Evolutionary conservation across 768 basidiomycete species (phyloP).

Genomic region (Coprinopsis strossmayeri): DNA sequence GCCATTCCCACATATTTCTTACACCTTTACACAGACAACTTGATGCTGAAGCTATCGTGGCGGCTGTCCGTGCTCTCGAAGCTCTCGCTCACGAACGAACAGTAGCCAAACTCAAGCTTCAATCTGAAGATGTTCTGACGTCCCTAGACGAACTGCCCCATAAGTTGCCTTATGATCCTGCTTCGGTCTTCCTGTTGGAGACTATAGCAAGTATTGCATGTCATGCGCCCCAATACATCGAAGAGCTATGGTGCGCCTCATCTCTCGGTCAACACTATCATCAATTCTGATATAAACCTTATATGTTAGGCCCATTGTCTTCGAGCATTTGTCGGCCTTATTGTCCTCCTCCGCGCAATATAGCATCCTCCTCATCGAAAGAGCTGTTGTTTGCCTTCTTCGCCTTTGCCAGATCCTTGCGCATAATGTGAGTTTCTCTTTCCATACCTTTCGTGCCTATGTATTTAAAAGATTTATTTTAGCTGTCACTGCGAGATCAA

Average conservation of each 20-base stretch:
- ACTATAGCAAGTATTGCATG: conserved; percentile 88
- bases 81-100: conserved; percentile 88
- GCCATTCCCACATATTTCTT: conserved; percentile 2
- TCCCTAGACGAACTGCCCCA: conserved; percentile 36
- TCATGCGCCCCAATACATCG: conserved; percentile 70
- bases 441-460: not conserved
- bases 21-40: conserved; percentile 50
- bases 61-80: conserved; percentile 81
- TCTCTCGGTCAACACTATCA: not conserved
- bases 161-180: conserved; percentile 87
- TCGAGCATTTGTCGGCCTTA: conserved; percentile 85
- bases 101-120: conserved; percentile 67
- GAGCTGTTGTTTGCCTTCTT: conserved; percentile 86
- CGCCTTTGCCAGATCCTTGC: conserved; percentile 81
- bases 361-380: conserved; percentile 86
- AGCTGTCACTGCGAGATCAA: conserved; percentile 87
- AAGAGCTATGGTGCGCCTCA: conserved; percentile 75
- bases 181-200: conserved; percentile 90
- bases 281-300: not conserved
- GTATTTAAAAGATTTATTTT: conserved; percentile 10
- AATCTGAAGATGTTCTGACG: conserved; percentile 50
- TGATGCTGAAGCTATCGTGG: conserved; percentile 71
- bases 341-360: conserved; percentile 74
- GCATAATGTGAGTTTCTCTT: conserved; percentile 48
- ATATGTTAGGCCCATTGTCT: conserved; percentile 91